These are phyloP conservation scores for Primulina tabacum DNA, from an alignment of 257 asterid species.

Conservation along the genomic window DNA sequence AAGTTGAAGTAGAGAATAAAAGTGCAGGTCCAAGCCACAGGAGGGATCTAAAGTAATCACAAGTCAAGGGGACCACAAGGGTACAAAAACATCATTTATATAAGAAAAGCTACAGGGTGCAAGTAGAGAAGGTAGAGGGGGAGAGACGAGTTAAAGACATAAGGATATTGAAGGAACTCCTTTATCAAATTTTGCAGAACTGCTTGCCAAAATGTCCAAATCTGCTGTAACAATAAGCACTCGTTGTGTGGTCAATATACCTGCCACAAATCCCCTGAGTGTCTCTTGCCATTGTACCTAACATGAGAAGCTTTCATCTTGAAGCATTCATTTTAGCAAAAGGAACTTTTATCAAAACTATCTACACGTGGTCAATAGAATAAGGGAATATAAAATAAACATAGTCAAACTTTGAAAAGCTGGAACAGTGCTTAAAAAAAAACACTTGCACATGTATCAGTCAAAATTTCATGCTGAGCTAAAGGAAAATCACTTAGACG, in stretches of 20 bases:
- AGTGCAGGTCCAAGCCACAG: conserved; percentile 99
- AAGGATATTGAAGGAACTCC: conserved; percentile 99
- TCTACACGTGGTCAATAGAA: neutral
- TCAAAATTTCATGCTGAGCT: conserved; percentile 13
- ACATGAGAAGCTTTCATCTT: conserved; percentile 26
- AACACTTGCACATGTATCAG: neutral
- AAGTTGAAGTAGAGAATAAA: conserved; percentile 88
- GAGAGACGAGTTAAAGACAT: neutral
- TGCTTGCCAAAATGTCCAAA: conserved; percentile 79
- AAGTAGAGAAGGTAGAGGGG: neutral
- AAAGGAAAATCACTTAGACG: neutral
- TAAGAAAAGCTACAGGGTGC: conserved; percentile 17
- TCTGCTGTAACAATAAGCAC: conserved; percentile 91
- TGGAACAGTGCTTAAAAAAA: neutral
- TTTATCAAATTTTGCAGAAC: conserved; percentile 77
- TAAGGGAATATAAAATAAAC: neutral
- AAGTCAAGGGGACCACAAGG: conserved; percentile 54
- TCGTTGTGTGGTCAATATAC: conserved; percentile 82
- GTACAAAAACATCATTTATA: conserved; percentile 17
- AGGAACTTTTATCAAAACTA: neutral
- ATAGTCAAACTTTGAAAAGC: conserved; percentile 3
- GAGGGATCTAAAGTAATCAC: conserved; percentile 85
- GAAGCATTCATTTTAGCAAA: neutral
- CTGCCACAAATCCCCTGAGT: conserved; percentile 94
- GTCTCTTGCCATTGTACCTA: conserved; percentile 99